Conservation (phyloP, 2,329 filamentous ascomycete species). For the Diaporthe citriasiana region DNA sequence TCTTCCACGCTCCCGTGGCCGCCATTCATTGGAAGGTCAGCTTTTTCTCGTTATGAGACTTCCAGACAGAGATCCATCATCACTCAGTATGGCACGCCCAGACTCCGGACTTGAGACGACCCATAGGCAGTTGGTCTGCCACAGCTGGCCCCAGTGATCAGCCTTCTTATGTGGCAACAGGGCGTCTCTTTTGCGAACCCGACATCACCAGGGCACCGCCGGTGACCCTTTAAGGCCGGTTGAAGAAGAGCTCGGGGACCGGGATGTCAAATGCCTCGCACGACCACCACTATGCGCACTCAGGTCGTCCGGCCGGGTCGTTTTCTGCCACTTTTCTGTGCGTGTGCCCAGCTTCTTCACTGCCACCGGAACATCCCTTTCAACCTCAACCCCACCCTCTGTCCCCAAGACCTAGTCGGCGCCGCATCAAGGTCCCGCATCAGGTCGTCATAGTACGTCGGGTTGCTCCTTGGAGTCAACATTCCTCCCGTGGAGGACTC, state of each 20-base stretch:
- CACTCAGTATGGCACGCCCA: not conserved
- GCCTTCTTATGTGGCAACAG: too few relatives aligned
- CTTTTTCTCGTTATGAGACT: not conserved
- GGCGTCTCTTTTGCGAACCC: too few relatives aligned
- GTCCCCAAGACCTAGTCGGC: slow-evolving; percentile 68
- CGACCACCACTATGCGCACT: too few relatives aligned
- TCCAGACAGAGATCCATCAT: not conserved
- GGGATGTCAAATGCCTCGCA: too few relatives aligned
- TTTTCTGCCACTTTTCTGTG: too few relatives aligned
- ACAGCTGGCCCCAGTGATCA: not conserved
- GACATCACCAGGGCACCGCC: too few relatives aligned
- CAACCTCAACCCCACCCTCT: slow-evolving; percentile 66
- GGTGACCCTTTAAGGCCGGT: too few relatives aligned
- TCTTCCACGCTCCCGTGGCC: not conserved
- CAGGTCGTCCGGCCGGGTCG: too few relatives aligned
- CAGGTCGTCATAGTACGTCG: slow-evolving; percentile 74
- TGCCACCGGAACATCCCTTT: slow-evolving; percentile 72
- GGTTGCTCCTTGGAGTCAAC: slow-evolving; percentile 72
- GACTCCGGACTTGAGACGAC: not conserved
- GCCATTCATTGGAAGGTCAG: too few relatives aligned
- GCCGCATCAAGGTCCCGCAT: slow-evolving; percentile 74
- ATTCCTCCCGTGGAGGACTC: slow-evolving; percentile 61
- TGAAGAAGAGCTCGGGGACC: too few relatives aligned
- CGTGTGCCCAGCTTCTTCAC: slow-evolving; percentile 49
- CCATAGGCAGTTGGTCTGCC: not conserved